Conservation (phyloP, 1,284 basidiomycete genomes). For the Boletellus deceptivus region DNA sequence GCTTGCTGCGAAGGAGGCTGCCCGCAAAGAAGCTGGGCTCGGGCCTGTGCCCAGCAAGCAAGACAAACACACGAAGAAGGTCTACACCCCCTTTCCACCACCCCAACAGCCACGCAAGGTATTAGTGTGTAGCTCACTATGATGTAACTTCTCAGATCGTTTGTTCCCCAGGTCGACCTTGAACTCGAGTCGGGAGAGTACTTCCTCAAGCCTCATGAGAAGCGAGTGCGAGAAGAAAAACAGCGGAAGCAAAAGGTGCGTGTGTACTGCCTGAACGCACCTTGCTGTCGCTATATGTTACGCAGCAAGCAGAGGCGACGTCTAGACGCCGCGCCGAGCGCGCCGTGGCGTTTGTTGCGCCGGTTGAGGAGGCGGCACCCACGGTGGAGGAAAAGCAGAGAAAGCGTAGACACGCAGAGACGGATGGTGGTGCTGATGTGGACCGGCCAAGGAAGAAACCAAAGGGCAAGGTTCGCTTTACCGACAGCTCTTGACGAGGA, state of each 20-base stretch:
- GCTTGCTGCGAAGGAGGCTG: conserved; percentile 53
- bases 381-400: conserved; percentile 79
- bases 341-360: conserved; percentile 83
- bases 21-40: conserved; percentile 60
- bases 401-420: conserved; percentile 46
- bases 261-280: conserved; percentile 17
- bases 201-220: conserved; percentile 89
- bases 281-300: conserved; percentile 4
- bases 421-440: conserved; percentile 16
- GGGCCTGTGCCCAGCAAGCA: conserved; percentile 38
- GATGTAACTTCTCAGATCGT: conserved; percentile 10
- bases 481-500: conserved; percentile 12
- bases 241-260: conserved; percentile 72
- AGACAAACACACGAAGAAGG: conserved; percentile 77
- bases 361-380: conserved; percentile 66
- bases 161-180: conserved; percentile 68
- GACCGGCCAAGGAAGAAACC: conserved; percentile 36
- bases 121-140: conserved; percentile 2
- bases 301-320: conserved; percentile 73
- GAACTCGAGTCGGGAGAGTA: conserved; percentile 97
- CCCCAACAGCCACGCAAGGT: conserved; percentile 91
- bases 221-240: conserved; percentile 63
- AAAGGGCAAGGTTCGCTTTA: conserved; percentile 22
- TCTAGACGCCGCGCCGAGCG: conserved; percentile 72
- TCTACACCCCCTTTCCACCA: conserved; percentile 99